Evolutionary conservation across 2,329 filamentous ascomycete species (phyloP).

Genomic region (Verticillium isaacii): DNA sequence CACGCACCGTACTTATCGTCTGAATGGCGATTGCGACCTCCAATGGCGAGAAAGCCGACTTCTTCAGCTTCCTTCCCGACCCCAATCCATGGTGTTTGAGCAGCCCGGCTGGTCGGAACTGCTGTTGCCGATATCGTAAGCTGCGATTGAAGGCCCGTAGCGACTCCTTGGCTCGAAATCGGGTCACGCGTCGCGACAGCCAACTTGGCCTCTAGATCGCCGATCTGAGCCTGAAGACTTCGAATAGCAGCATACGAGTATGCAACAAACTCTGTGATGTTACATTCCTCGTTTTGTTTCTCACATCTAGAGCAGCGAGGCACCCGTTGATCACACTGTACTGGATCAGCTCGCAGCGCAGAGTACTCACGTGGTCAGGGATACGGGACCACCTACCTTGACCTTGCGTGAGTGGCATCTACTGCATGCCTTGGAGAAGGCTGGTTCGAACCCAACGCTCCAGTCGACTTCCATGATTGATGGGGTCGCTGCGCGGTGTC

Average conservation of each 20-base stretch:
- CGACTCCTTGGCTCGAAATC: not conserved
- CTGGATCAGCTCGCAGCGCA: not conserved
- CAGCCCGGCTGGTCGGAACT: not conserved
- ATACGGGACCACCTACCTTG: conserved; percentile 13
- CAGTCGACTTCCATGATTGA: not conserved
- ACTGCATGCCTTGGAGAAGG: conserved; percentile 10
- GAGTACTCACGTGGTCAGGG: not conserved
- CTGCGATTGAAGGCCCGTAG: not conserved
- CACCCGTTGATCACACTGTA: conserved; percentile 19
- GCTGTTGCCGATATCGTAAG: not conserved
- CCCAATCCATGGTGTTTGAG: not conserved
- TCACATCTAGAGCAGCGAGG: conserved; percentile 15
- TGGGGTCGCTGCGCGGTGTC: not conserved
- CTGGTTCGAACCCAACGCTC: conserved; percentile 1
- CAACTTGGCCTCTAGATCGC: conserved; percentile 5
- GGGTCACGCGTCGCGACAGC: not conserved
- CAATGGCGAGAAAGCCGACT: conserved; percentile 16
- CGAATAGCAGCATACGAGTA: conserved; percentile 11
- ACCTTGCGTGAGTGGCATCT: conserved; percentile 14
- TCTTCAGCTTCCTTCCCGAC: conserved; percentile 17
- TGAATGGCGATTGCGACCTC: conserved; percentile 8
- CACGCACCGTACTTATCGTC: conserved; percentile 15
- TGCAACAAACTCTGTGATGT: conserved; percentile 14
- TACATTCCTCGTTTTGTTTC: conserved; percentile 11
- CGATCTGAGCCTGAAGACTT: conserved; percentile 6